Evolutionary conservation across 2,329 filamentous ascomycete genomes (phyloP).

Genomic region (Hortaea sp.): DNA sequence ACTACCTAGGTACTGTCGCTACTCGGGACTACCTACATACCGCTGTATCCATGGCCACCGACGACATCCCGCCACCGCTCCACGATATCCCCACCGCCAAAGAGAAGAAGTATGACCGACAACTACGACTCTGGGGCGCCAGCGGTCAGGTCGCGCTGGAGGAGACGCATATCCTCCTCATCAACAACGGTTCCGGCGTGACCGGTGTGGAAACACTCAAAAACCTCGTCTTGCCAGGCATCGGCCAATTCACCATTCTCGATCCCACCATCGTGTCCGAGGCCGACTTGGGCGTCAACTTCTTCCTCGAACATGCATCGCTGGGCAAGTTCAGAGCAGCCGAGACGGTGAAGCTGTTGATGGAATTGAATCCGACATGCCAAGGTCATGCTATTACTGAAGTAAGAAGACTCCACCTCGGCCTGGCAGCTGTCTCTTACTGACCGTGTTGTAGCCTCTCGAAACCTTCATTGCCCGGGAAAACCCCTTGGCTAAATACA

Average conservation of each 20-base stretch:
- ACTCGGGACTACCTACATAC: too few relatives aligned
- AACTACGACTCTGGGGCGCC: slow-evolving; percentile 90
- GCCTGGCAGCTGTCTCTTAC: background rate
- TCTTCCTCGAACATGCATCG: slow-evolving; percentile 77
- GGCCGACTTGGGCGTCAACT: slow-evolving; percentile 85
- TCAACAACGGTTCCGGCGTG: slow-evolving; percentile 80
- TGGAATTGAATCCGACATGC: slow-evolving; percentile 90
- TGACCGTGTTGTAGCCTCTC: slow-evolving; percentile 24
- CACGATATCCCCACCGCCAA: slow-evolving; percentile 47
- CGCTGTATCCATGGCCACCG: background rate
- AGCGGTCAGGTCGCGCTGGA: slow-evolving; percentile 85
- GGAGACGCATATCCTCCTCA: slow-evolving; percentile 76
- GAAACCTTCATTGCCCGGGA: slow-evolving; percentile 34
- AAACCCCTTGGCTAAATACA: slow-evolving; percentile 39
- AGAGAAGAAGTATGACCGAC: slow-evolving; percentile 73
- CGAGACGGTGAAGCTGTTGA: slow-evolving; percentile 63
- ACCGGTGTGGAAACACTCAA: slow-evolving; percentile 87
- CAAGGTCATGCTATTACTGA: slow-evolving; percentile 58
- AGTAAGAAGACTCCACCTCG: slow-evolving; percentile 27
- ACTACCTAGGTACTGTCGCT: too few relatives aligned
- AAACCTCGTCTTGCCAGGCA: slow-evolving; percentile 89
- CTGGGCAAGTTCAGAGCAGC: slow-evolving; percentile 70
- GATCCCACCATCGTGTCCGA: slow-evolving; percentile 70
- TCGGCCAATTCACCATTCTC: slow-evolving; percentile 84
- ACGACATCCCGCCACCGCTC: slow-evolving; percentile 31